phyloP scores from a whole-genome alignment of 2,329 filamentous ascomycete species.

The Calonectria pseudoturangicola region DNA sequence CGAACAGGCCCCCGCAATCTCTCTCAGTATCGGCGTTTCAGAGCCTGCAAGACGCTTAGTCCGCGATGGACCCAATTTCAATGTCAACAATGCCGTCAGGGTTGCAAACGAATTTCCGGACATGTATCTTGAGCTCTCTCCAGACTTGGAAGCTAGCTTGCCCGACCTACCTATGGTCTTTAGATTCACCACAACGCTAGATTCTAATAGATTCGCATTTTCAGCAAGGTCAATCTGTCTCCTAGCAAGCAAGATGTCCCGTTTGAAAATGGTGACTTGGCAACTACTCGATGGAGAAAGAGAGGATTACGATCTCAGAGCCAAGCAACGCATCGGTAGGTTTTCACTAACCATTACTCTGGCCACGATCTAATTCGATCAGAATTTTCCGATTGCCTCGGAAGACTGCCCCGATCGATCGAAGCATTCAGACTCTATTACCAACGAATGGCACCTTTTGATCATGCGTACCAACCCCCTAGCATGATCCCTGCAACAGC shows the following conservation, averaged over 20 bases:
- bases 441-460: conserved; percentile 13
- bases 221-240: conserved; percentile 4
- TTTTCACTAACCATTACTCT: not conserved
- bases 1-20: too few relatives aligned
- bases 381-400: conserved; percentile 7
- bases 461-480: conserved; percentile 10
- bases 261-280: not conserved
- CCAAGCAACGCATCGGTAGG: conserved; percentile 12
- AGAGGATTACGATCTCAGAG: not conserved
- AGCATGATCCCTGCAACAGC: conserved; percentile 5
- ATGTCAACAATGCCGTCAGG: not conserved
- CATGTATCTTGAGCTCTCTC: conserved; percentile 6
- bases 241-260: conserved; percentile 30
- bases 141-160: not conserved
- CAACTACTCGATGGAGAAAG: not conserved
- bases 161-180: conserved; percentile 26
- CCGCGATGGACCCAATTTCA: not conserved
- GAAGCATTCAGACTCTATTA: conserved; percentile 12
- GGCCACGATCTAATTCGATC: not conserved
- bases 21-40: too few relatives aligned
- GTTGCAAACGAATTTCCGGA: not conserved
- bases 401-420: conserved; percentile 12
- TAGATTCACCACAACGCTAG: fast-evolving
- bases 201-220: not conserved
- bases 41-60: too few relatives aligned